These are phyloP conservation scores for Phytophthora cryptogea DNA, from an alignment of 352 stramenopile genomes.

Conservation along the genomic window DNA sequence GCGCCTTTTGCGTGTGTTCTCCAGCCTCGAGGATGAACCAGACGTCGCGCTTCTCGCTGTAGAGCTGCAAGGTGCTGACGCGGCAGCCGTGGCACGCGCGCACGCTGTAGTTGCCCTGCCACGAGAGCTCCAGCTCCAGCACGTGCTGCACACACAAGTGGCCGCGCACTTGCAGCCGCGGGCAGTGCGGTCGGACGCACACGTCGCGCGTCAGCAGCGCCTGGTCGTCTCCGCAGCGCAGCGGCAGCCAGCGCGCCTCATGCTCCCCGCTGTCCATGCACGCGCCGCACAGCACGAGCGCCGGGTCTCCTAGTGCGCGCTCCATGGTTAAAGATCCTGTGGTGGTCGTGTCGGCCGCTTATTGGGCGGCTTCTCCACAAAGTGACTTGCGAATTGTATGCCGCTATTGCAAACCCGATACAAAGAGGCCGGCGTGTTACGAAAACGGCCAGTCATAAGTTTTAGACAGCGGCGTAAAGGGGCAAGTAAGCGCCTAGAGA, in stretches of 20 bases:
- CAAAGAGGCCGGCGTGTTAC: neutral
- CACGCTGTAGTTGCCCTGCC: slow-evolving; percentile 48
- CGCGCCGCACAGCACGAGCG: slow-evolving; percentile 62
- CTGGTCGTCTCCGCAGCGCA: slow-evolving; percentile 33
- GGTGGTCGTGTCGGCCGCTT: too few species aligned
- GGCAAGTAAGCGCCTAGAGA: slow-evolving; percentile 4
- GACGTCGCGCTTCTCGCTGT: slow-evolving; percentile 47
- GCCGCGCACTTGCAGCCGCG: slow-evolving; percentile 54
- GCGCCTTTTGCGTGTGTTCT: slow-evolving; percentile 17
- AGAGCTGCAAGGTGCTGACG: slow-evolving; percentile 50
- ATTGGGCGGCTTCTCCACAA: too few species aligned
- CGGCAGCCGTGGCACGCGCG: slow-evolving; percentile 59
- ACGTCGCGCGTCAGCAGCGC: slow-evolving; percentile 63
- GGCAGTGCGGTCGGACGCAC: slow-evolving; percentile 52
- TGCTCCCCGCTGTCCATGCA: slow-evolving; percentile 47
- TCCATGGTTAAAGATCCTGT: slow-evolving; percentile 37
- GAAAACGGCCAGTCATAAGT: neutral
- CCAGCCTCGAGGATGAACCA: slow-evolving; percentile 62
- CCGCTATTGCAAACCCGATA: too few species aligned
- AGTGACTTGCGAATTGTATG: neutral
- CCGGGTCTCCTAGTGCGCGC: slow-evolving; percentile 46
- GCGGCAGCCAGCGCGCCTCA: slow-evolving; percentile 35
- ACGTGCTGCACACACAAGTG: slow-evolving; percentile 56
- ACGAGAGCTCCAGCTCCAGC: slow-evolving; percentile 55
- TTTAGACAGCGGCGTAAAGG: neutral